Conservation (phyloP, 805 yeast genomes). For the Cyberlindnera mycetangii region DNA sequence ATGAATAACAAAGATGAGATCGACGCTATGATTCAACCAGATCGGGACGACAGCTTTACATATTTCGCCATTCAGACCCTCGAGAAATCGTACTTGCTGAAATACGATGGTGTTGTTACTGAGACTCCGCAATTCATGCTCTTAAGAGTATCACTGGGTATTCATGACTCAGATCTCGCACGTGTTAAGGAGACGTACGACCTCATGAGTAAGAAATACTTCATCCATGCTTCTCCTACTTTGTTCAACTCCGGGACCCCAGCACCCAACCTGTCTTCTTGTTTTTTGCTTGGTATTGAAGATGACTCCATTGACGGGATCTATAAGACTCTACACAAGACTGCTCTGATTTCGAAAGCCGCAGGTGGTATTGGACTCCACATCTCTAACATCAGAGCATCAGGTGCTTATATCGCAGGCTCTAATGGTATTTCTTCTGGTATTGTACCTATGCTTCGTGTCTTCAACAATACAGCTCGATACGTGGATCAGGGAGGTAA, state of each 20-base stretch:
- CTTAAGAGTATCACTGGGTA: conserved; percentile 90
- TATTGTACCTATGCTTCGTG: conserved; percentile 90
- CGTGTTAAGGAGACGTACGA: conserved; percentile 82
- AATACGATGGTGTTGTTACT: conserved; percentile 56
- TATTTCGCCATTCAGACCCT: conserved; percentile 93
- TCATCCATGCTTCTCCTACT: conserved; percentile 96
- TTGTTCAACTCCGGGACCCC: conserved; percentile 91
- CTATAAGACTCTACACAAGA: conserved; percentile 79
- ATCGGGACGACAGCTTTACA: conserved; percentile 73
- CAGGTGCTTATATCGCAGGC: conserved; percentile 90
- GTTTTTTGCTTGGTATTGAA: conserved; percentile 86
- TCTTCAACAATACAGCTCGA: conserved; percentile 92
- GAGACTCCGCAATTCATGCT: conserved; percentile 92
- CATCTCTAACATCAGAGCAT: conserved; percentile 79
- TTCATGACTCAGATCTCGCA: conserved; percentile 68
- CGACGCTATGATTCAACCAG: conserved; percentile 64
- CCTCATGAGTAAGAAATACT: conserved; percentile 80
- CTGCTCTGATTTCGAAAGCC: conserved; percentile 89
- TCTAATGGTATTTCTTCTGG: conserved; percentile 94
- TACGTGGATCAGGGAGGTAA: conserved; percentile 99
- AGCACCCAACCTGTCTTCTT: conserved; percentile 83
- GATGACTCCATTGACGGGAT: conserved; percentile 97
- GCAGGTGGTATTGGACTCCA: conserved; percentile 96
- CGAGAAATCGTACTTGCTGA: conserved; percentile 78
- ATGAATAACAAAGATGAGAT: conserved; percentile 59